phyloP scores from a whole-genome alignment of 148 eudicot genomes.

The Amaranthus palmeri region DNA sequence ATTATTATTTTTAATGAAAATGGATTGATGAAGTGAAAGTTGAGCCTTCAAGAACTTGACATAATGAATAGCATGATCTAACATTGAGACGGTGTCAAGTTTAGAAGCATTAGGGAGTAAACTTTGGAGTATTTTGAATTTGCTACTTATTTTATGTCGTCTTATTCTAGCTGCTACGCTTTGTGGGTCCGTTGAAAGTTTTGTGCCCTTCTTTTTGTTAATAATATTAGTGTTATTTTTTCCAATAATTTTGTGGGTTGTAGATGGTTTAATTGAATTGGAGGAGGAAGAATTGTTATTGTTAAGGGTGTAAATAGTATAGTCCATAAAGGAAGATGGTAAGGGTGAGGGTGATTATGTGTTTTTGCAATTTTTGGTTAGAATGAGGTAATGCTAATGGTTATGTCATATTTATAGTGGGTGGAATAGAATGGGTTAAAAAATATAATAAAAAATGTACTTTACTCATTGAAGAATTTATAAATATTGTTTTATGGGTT shows the following conservation, averaged over 20 bases:
- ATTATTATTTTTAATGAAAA: conserved; percentile 18
- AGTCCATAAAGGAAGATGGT: conserved; percentile 10
- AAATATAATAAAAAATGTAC: too few species aligned
- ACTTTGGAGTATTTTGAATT: conserved; percentile 60
- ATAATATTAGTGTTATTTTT: background rate
- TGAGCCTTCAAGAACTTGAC: conserved; percentile 65
- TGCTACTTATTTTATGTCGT: conserved; percentile 59
- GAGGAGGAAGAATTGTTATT: background rate
- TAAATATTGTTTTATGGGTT: too few species aligned
- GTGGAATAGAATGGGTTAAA: too few species aligned
- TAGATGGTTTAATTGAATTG: background rate
- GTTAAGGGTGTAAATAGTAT: conserved; percentile 16
- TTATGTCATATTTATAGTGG: conserved; percentile 17
- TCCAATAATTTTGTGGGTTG: background rate
- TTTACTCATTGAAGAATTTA: too few species aligned
- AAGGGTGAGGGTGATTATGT: background rate
- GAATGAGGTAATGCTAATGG: background rate
- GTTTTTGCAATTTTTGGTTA: conserved; percentile 15
- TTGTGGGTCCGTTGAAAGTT: conserved; percentile 69
- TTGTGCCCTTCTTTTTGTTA: conserved; percentile 19
- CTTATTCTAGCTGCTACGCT: conserved; percentile 69
- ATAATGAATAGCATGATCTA: conserved; percentile 67
- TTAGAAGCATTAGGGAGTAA: conserved; percentile 64
- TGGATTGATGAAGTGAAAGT: conserved; percentile 49
- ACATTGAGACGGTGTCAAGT: conserved; percentile 67